Base-by-base conservation (phyloP, 768 basidiomycete genomes). In the Austroboletus festivus region DNA sequence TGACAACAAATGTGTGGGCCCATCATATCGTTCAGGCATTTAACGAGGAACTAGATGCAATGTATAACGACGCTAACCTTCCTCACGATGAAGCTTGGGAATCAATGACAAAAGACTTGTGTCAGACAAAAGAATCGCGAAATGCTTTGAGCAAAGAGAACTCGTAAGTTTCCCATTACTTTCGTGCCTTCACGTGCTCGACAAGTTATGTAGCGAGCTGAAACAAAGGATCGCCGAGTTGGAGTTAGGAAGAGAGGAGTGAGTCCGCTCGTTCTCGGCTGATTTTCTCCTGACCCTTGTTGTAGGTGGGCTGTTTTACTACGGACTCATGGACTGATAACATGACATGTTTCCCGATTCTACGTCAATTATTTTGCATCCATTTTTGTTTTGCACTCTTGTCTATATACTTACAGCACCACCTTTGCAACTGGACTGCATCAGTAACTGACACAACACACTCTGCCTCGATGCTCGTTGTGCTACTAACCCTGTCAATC, bases 41-140 rank as follows among this genome's bases (percentile, higher is more conserved):
- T 71, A 95, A 96, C 64, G 91, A 93, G 62, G 93, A 95, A 64
- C 76, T 96, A 26, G 92, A 93, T 55, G 82, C 80, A 16, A 90
- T 95, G 89, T 95, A 84, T 68, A 85, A 86, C 43, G 90, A 93
- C 50, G 81, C 80, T 22, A 80, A 86, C 51, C 78, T 94, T 42
- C 90, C 93, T 11, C 82, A 83, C 19, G 81, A 85, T 41, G 89
- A 93, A 58, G 90, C 91, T 2, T 93, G 87, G 82, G 63, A 71
- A n/a, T 85, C 85, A 1, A 77, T 95, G 75, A 77, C 81, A 22
- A 70, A 71, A 37, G 90, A 94, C 62, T 71, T 94, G 44, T 75
- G 80, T 53, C 65, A 77, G 51, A 83, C 89, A 15, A 95, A 93
- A 67, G 83, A 87, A 59, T 68, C 76, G 15, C 77, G 87, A 50